phyloP scores from a whole-genome alignment of 2,329 filamentous ascomycete species.

The Chaetomiaceae sp. region DNA sequence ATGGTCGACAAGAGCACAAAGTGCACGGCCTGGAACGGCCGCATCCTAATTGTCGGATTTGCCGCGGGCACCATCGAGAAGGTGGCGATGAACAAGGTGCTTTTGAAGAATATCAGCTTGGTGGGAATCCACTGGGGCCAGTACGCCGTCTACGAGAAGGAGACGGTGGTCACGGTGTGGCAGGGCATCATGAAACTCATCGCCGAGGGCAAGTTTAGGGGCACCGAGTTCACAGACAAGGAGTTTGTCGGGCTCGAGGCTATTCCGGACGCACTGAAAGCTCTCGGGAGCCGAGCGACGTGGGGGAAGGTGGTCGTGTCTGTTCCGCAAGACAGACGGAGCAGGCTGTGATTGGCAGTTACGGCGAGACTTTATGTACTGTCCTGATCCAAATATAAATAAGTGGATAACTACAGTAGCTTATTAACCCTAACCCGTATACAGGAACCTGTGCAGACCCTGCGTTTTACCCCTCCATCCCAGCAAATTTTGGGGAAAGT shows the following conservation, averaged over 20 bases:
- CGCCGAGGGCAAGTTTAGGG: conserved; percentile 69
- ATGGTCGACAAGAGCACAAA: conserved; percentile 83
- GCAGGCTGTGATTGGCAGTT: conserved; percentile 50
- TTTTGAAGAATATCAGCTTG: conserved; percentile 88
- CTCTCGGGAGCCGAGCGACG: conserved; percentile 73
- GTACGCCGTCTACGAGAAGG: conserved; percentile 69
- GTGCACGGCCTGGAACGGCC: conserved; percentile 89
- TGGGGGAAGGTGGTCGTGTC: conserved; percentile 97
- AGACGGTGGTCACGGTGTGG: conserved; percentile 72
- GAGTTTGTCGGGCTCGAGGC: conserved; percentile 79
- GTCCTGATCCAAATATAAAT: too few relatives aligned
- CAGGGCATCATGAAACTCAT: conserved; percentile 75
- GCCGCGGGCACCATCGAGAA: conserved; percentile 85
- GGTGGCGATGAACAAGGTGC: conserved; percentile 83
- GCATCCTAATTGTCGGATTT: conserved; percentile 84
- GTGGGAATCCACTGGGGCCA: conserved; percentile 91
- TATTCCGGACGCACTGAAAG: conserved; percentile 70
- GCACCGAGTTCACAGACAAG: conserved; percentile 77
- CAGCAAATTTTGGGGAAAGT: background rate
- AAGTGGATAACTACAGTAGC: too few relatives aligned
- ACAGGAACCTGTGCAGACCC: background rate
- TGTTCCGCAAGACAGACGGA: conserved; percentile 63
- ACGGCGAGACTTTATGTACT: too few relatives aligned
- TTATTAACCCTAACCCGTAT: conserved; percentile 14
- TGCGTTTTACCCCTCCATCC: conserved; percentile 11